phyloP scores from a whole-genome alignment of 495 filamentous ascomycete genomes.

The Annulohypoxylon stygium region DNA sequence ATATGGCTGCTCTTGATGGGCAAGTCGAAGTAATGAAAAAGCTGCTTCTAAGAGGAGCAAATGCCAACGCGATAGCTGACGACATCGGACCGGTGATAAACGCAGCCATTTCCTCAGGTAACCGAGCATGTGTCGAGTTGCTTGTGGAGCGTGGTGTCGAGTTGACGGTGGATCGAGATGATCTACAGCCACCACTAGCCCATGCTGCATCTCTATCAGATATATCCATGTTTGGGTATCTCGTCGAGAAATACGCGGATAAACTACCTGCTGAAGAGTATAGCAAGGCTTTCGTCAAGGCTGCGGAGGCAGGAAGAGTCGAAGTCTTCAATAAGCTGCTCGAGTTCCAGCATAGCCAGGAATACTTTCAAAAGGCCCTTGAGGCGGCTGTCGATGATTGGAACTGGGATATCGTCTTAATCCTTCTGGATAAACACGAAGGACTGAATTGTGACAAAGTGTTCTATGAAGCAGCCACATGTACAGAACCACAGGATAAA shows the following conservation, averaged over 20 bases:
- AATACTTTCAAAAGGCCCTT: constrained; percentile 48
- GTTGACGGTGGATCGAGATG: constrained; percentile 45
- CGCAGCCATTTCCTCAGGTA: constrained; percentile 53
- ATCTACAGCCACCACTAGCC: constrained; percentile 46
- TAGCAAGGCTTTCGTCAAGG: constrained; percentile 48
- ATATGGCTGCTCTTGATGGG: constrained; percentile 54
- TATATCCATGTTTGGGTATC: constrained; percentile 52
- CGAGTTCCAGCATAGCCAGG: constrained; percentile 42
- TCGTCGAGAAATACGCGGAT: constrained; percentile 47
- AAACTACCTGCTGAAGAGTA: constrained; percentile 48
- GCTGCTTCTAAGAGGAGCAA: constrained; percentile 48
- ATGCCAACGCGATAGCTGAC: constrained; percentile 49
- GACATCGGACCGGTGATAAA: constrained; percentile 54
- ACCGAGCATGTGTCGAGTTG: constrained; percentile 50
- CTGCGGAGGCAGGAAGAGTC: constrained; percentile 47
- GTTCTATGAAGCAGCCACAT: constrained; percentile 47
- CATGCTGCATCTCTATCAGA: constrained; percentile 49
- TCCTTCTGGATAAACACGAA: constrained; percentile 39
- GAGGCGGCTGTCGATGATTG: constrained; percentile 44
- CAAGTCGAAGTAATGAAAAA: constrained; percentile 54
- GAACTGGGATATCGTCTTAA: constrained; percentile 49
- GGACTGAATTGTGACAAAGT: constrained; percentile 44
- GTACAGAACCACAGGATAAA: constrained; percentile 46
- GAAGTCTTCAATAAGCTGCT: constrained; percentile 50
- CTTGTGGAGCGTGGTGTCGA: constrained; percentile 51